A percentile compares a stretch with the other conserved stretches of the same genome.
Conservation (phyloP, 116 monocot genomes). For the Cymodocea nodosa region DNA sequence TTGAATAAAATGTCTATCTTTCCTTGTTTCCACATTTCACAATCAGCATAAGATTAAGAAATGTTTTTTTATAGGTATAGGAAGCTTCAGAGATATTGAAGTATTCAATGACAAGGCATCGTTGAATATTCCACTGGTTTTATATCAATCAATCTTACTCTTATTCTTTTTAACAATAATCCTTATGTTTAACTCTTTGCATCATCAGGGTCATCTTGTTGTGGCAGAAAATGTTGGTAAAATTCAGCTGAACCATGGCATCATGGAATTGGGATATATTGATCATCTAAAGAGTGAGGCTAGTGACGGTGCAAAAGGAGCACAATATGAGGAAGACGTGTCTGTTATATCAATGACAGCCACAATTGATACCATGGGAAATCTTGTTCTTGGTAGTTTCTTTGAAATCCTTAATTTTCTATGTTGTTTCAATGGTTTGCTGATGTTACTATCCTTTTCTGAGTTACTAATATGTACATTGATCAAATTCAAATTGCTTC, state of each 20-base stretch:
- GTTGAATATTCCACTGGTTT: neutral
- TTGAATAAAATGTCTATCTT: no score
- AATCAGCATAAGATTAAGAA: no score
- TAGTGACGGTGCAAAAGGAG: constrained; percentile 6
- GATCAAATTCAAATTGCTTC: no score
- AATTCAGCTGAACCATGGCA: constrained; percentile 63
- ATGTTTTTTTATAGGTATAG: no score
- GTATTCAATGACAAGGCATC: no score
- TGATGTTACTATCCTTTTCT: neutral
- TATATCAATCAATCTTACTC: neutral
- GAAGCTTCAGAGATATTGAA: no score
- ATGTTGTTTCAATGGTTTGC: neutral
- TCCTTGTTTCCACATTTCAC: no score
- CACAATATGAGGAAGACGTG: constrained; percentile 9
- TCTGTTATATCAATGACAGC: constrained; percentile 76
- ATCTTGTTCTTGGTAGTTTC: constrained; percentile 61
- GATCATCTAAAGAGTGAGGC: constrained; percentile 33
- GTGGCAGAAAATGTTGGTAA: constrained; percentile 50
- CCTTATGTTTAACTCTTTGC: constrained; percentile 1
- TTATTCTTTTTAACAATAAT: neutral
- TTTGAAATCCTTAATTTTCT: neutral
- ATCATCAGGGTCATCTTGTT: constrained; percentile 73
- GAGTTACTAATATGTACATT: no score
- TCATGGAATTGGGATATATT: constrained; percentile 89
- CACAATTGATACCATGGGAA: constrained; percentile 48